These are phyloP conservation scores for Protomyces arabidopsidicola DNA, from an alignment of 1,139 yeast genomes.

Conservation along the genomic window DNA sequence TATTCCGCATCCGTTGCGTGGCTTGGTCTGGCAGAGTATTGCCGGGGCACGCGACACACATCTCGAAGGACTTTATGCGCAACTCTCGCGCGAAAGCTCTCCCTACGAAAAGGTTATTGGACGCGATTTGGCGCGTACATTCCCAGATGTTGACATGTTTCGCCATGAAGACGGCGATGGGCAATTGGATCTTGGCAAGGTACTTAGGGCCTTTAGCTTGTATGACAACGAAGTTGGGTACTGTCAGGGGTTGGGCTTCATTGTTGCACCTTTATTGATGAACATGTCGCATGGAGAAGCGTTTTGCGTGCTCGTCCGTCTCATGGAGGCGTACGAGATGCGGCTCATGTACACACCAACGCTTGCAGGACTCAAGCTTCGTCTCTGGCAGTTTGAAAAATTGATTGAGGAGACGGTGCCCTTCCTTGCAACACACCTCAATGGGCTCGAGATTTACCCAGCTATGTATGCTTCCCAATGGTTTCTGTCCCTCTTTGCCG, in stretches of 20 bases:
- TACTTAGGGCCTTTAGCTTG: constrained; percentile 61
- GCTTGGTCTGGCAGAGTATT: constrained; percentile 42
- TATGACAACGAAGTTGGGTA: constrained; percentile 67
- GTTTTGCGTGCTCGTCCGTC: constrained; percentile 53
- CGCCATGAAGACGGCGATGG: constrained; percentile 47
- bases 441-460: constrained; percentile 38
- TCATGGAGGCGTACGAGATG: constrained; percentile 61
- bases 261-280: constrained; percentile 59
- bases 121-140: constrained; percentile 60
- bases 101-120: constrained; percentile 53
- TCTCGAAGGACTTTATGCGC: constrained; percentile 42
- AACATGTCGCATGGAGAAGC: constrained; percentile 50
- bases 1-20: constrained; percentile 43
- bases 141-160: constrained; percentile 55
- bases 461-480: constrained; percentile 50
- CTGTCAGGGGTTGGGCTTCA: constrained; percentile 61
- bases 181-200: constrained; percentile 49
- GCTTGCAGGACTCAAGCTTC: constrained; percentile 53
- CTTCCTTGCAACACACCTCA: constrained; percentile 48
- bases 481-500: constrained; percentile 63
- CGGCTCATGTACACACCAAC: constrained; percentile 58
- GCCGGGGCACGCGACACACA: constrained; percentile 39
- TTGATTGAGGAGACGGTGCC: constrained; percentile 46
- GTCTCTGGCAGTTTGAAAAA: constrained; percentile 52
- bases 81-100: constrained; percentile 45